A percentile compares a stretch with the other conserved stretches of the same genome.
Evolutionary conservation across 2,329 filamentous ascomycete genomes (phyloP).

Genomic region (Fusarium sp.): DNA sequence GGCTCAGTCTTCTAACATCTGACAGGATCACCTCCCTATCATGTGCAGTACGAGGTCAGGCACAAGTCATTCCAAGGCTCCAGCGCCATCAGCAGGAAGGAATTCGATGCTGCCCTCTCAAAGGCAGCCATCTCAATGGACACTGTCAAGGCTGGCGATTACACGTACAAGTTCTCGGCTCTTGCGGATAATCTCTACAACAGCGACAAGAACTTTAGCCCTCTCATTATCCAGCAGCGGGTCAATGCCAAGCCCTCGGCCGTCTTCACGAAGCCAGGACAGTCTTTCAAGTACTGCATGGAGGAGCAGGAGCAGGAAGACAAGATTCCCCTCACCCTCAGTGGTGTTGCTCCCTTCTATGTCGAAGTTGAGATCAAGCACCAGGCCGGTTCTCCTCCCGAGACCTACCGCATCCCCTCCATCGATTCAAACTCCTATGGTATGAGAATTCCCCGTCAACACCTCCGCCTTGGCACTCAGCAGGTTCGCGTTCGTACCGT

Average conservation of each 20-base stretch:
- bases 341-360: slow-evolving; percentile 85
- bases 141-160: slow-evolving; percentile 79
- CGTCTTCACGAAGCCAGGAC: slow-evolving; percentile 82
- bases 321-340: slow-evolving; percentile 83
- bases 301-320: slow-evolving; percentile 83
- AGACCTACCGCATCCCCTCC: slow-evolving; percentile 81
- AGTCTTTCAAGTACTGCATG: slow-evolving; percentile 95
- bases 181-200: slow-evolving; percentile 88
- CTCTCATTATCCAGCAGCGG: slow-evolving; percentile 77
- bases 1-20: slow-evolving; percentile 43
- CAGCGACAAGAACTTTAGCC: slow-evolving; percentile 70
- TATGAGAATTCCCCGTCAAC: slow-evolving; percentile 82
- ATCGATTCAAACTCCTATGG: slow-evolving; percentile 77
- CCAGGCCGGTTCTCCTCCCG: slow-evolving; percentile 78
- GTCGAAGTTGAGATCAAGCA: slow-evolving; percentile 95
- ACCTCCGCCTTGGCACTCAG: slow-evolving; percentile 88
- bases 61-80: slow-evolving; percentile 73
- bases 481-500: slow-evolving; percentile 89
- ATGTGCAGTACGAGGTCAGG: slow-evolving; percentile 80
- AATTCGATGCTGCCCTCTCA: slow-evolving; percentile 77
- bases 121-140: slow-evolving; percentile 85
- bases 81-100: slow-evolving; percentile 70
- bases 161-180: slow-evolving; percentile 85
- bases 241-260: slow-evolving; percentile 86
- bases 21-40: slow-evolving; percentile 78